Evolutionary conservation across 352 stramenopile genomes (phyloP), one percentile per base, ranked within the genome.

Genomic region (Peronospora farinosa): DNA sequence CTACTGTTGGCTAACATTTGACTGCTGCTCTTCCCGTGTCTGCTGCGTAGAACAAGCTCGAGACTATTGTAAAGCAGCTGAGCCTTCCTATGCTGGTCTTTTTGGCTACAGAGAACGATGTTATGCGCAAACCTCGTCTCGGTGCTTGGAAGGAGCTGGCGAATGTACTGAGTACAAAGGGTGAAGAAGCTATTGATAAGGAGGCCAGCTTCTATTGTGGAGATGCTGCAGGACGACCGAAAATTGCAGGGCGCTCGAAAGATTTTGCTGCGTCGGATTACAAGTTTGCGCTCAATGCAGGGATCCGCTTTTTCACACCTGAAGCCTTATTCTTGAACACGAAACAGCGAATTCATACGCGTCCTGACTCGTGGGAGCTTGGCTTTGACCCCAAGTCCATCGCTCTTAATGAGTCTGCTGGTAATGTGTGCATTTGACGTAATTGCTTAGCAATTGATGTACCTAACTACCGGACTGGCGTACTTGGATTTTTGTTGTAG

Each of bases 271-370:
- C 75, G 12, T 84, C 78, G 3, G 88, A 96, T 51, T 89, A 94
- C 62, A 91, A 92, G 57, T 93, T 95, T 44, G 86, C 88, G 11
- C 56, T 95, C 5, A 96, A 96, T 60, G 52, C 83, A n/a, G 69
- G 69, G 0, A 39, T 96, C 23, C 52, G 54, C 21, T 95, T 96
- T 58, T 63, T 78, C 38, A 95, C 86, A 1, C 86, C 88, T 3
- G 85, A 96, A 47, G 69, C 69, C 38, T 65, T 96, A 7, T 95
- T 96, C 41, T 42, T 92, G 21, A 50, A 60, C 16, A 78, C 73
- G 0, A 88, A 77, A 38, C 80, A 87, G 57, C 70, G 71, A 1
- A 64, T 91, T 27, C 78, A 90, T 51, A 86, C 73, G n/a, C 67
- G 83, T 31, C 28, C 64, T 15, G 73, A 76, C 35, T 81, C 69